phyloP scores from a whole-genome alignment of 2,329 filamentous ascomycete genomes.

The Emmonsiellopsis sp. region DNA sequence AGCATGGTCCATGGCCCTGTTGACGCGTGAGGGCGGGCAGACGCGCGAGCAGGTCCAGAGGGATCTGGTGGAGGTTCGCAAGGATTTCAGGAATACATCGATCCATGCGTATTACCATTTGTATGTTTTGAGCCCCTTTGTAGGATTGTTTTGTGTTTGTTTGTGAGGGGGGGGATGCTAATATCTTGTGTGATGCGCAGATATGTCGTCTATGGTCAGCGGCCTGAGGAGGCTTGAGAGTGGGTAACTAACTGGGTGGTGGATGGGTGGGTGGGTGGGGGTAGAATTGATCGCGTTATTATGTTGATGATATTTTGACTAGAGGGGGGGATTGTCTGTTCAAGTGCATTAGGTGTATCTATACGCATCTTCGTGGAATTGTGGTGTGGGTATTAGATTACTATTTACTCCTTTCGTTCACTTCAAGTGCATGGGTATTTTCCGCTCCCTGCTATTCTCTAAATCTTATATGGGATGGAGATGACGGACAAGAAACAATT shows the following conservation, averaged over 20 bases:
- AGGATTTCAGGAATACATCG: neutral
- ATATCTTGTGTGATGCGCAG: neutral
- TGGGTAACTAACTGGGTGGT: neutral
- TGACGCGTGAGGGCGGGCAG: conserved; percentile 12
- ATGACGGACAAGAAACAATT: too few species aligned
- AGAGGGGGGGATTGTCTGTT: too few species aligned
- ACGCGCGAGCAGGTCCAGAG: neutral
- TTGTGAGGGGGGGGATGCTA: neutral
- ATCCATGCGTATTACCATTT: neutral
- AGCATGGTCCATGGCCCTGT: conserved; percentile 10
- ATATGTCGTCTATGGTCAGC: neutral
- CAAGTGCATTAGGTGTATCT: too few species aligned
- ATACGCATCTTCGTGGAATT: too few species aligned
- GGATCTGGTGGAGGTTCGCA: neutral
- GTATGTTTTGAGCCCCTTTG: neutral
- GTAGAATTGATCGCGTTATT: too few species aligned
- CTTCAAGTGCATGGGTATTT: too few species aligned
- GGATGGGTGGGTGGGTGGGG: neutral
- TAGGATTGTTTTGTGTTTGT: neutral
- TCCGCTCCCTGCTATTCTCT: too few species aligned
- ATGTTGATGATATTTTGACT: too few species aligned
- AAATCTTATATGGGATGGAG: neutral
- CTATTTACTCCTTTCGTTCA: too few species aligned
- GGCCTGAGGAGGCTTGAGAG: neutral
- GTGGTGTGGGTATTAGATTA: too few species aligned